Percentiles rank a stretch among this genome's conserved stretches.
These are phyloP conservation scores for Kappamyces sp. DNA, from an alignment of 192 early-diverging fungal genomes.

Conservation along the genomic window DNA sequence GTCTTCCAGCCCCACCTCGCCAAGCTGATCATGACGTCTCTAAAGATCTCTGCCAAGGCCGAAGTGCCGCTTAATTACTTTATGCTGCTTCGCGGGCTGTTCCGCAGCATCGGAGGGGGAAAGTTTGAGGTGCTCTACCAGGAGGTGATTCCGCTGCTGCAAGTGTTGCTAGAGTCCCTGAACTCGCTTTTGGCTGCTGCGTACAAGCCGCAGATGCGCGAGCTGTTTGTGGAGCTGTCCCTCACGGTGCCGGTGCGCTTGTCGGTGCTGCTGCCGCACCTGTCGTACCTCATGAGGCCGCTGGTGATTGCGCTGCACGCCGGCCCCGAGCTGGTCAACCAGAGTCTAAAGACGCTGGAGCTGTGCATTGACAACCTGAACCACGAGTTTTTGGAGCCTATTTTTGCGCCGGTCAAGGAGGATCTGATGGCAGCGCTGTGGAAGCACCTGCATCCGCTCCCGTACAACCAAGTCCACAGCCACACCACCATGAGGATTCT, in stretches of 20 bases:
- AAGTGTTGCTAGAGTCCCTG: conserved; percentile 84
- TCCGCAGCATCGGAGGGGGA: conserved; percentile 95
- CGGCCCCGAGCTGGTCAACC: conserved; percentile 88
- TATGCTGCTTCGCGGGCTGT: conserved; percentile 78
- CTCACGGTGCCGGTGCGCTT: conserved; percentile 94
- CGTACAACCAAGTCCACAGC: conserved; percentile 77
- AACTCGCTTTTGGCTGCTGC: conserved; percentile 76
- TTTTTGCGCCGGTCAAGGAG: conserved; percentile 86
- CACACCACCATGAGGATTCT: conserved; percentile 85
- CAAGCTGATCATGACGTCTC: conserved; percentile 80
- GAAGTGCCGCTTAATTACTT: conserved; percentile 91
- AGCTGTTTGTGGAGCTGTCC: conserved; percentile 97
- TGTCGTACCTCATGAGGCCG: conserved; percentile 93
- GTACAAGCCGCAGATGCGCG: conserved; percentile 77
- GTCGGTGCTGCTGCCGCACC: conserved; percentile 84
- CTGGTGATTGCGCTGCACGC: conserved; percentile 88
- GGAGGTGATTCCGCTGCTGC: conserved; percentile 89
- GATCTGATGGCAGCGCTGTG: conserved; percentile 93
- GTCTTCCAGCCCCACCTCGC: conserved; percentile 90
- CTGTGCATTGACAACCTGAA: conserved; percentile 97
- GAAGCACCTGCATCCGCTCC: conserved; percentile 81
- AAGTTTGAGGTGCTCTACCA: conserved; percentile 93
- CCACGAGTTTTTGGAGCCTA: conserved; percentile 93
- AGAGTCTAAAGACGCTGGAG: conserved; percentile 92
- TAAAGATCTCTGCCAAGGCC: conserved; percentile 76